Conservation (phyloP, 176 grass and related monocot genomes). For the Eleusine coracana region DNA sequence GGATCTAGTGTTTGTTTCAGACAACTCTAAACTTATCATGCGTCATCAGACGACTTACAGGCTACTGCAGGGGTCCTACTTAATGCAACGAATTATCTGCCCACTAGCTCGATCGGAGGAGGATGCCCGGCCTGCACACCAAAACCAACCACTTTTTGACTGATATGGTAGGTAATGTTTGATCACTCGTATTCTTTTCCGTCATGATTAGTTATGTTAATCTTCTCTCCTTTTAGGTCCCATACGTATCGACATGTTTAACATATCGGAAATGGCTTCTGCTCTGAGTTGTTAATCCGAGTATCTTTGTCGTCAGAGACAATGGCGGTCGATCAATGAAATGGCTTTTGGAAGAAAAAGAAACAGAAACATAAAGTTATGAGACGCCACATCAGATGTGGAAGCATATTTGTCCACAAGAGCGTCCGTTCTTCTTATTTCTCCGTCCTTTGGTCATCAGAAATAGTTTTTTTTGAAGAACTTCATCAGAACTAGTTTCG, state of each 20-base stretch:
- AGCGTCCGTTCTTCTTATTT: background rate
- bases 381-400: background rate
- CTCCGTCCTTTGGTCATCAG: background rate
- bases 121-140: background rate
- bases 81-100: conserved; percentile 16
- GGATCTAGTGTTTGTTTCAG: background rate
- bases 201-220: background rate
- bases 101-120: background rate
- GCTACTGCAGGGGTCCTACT: background rate
- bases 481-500: background rate
- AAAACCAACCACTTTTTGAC: conserved; percentile 29
- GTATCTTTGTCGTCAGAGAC: background rate
- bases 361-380: background rate
- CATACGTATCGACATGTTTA: background rate
- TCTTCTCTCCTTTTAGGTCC: background rate
- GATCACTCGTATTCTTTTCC: conserved; percentile 9
- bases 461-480: background rate
- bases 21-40: background rate
- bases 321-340: background rate
- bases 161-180: conserved; percentile 34
- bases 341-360: background rate
- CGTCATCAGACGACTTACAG: conserved; percentile 6
- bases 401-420: background rate
- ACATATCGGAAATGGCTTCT: background rate
- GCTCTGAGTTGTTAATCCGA: background rate